phyloP scores from a whole-genome alignment of 2,329 filamentous ascomycete species.

The Nigrospora oryzae region DNA sequence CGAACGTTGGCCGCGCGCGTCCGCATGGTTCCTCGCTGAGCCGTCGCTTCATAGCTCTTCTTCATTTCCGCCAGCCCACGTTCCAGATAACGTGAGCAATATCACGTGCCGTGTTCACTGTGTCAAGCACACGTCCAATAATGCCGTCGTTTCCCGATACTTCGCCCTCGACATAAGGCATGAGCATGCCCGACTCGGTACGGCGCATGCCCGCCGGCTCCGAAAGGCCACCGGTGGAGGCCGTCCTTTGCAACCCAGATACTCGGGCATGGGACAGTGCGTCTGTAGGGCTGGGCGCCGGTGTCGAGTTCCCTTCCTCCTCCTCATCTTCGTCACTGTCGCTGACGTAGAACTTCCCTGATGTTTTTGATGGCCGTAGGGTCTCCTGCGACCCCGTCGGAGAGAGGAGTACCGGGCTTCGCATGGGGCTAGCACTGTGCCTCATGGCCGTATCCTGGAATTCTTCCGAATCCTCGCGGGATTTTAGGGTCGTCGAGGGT shows the following conservation, averaged over 20 bases:
- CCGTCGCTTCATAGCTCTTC: too few relatives aligned
- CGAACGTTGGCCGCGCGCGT: too few relatives aligned
- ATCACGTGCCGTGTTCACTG: constrained; percentile 63
- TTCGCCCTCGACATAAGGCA: constrained; percentile 75
- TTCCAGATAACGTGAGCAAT: constrained; percentile 68
- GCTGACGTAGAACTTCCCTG: constrained; percentile 56
- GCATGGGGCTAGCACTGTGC: constrained; percentile 39
- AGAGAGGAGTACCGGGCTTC: constrained; percentile 44
- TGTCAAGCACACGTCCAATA: constrained; percentile 74
- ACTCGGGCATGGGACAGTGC: constrained; percentile 8
- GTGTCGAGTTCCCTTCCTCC: constrained; percentile 30
- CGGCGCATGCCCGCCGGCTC: constrained; percentile 60
- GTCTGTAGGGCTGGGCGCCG: constrained; percentile 14
- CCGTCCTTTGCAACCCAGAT: constrained; percentile 34
- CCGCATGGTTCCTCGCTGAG: too few relatives aligned
- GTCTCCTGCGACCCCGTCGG: constrained; percentile 81
- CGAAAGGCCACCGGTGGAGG: constrained; percentile 40
- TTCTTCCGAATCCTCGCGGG: constrained; percentile 68
- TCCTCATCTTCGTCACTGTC: constrained; percentile 53
- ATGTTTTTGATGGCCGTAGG: constrained; percentile 59
- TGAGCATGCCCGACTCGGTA: constrained; percentile 83
- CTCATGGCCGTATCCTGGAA: constrained; percentile 53
- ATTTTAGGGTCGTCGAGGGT: constrained; percentile 82
- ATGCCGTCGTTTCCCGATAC: constrained; percentile 52
- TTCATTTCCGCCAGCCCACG: constrained; percentile 52